Evolutionary conservation across 2,329 filamentous ascomycete species (phyloP).

Genomic region (Diplodia sapinea): DNA sequence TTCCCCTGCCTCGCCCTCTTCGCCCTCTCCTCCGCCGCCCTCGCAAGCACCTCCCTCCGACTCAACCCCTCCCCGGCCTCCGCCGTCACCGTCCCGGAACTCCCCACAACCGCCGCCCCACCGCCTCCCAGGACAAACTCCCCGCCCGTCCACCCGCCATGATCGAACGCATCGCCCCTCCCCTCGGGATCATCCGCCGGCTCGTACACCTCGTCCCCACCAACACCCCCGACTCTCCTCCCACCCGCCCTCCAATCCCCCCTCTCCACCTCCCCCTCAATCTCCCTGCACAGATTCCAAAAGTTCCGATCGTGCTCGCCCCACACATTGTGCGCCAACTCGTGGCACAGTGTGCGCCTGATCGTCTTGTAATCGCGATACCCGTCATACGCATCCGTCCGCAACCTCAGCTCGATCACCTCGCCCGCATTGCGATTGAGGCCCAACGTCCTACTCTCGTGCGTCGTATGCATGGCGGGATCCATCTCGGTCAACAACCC

Average conservation of each 20-base stretch:
- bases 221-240: conserved; percentile 38
- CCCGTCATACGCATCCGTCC: conserved; percentile 94
- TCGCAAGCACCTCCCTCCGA: conserved; percentile 75
- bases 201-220: conserved; percentile 42
- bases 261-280: conserved; percentile 82
- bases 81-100: conserved; percentile 37
- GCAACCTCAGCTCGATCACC: conserved; percentile 84
- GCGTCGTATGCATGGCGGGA: conserved; percentile 79
- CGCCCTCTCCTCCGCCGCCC: conserved; percentile 71
- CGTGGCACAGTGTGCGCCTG: conserved; percentile 89
- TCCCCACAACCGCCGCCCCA: conserved; percentile 36
- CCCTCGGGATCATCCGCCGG: conserved; percentile 33
- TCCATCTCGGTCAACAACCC: conserved; percentile 95
- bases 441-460: conserved; percentile 81
- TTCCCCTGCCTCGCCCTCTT: conserved; percentile 57
- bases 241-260: conserved; percentile 78
- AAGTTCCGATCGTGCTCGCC: conserved; percentile 84
- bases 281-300: conserved; percentile 85
- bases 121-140: conserved; percentile 48
- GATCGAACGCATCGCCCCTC: conserved; percentile 44
- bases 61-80: conserved; percentile 58
- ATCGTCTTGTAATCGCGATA: conserved; percentile 94
- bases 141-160: conserved; percentile 53
- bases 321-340: conserved; percentile 90
- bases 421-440: conserved; percentile 87